These are phyloP conservation scores for Hyphopichia homilentoma DNA, from an alignment of 805 yeast species.

Conservation along the genomic window DNA sequence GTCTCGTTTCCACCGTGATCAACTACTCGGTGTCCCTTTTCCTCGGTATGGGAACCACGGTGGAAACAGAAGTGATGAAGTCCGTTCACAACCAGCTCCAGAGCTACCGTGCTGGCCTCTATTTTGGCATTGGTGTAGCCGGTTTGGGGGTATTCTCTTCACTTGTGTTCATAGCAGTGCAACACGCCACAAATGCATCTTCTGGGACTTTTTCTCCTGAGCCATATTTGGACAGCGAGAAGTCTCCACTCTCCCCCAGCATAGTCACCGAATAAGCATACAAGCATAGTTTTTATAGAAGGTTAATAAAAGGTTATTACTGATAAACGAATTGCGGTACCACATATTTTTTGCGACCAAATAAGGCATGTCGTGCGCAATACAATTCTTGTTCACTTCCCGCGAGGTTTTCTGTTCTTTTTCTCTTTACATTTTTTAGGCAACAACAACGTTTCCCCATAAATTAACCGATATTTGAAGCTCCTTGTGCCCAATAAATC, in stretches of 20 bases:
- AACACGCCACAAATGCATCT: constrained; percentile 6
- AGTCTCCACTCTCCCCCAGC: too few species aligned
- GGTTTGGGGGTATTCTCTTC: constrained; percentile 39
- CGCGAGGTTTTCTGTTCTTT: too few species aligned
- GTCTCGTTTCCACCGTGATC: constrained; percentile 64
- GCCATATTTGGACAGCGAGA: too few species aligned
- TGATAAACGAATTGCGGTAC: too few species aligned
- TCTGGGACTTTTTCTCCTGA: constrained; percentile 8
- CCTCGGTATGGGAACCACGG: constrained; percentile 68
- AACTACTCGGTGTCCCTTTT: constrained; percentile 72
- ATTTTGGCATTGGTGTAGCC: constrained; percentile 60
- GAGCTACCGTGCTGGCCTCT: constrained; percentile 56
- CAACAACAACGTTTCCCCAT: too few species aligned
- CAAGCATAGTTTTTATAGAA: too few species aligned
- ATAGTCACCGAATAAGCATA: too few species aligned
- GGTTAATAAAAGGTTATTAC: too few species aligned
- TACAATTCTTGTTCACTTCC: neutral
- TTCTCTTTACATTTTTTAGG: too few species aligned
- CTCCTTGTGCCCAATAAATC: too few species aligned
- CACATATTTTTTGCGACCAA: too few species aligned
- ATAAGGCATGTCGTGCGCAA: neutral
- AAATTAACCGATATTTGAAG: too few species aligned
- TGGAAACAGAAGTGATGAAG: constrained; percentile 35
- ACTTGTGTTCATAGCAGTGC: constrained; percentile 20
- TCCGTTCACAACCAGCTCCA: constrained; percentile 17